Evolutionary conservation across 139 green algal species (phyloP), one percentile per base, ranked within the genome.

Genomic region (Volvox africanus): DNA sequence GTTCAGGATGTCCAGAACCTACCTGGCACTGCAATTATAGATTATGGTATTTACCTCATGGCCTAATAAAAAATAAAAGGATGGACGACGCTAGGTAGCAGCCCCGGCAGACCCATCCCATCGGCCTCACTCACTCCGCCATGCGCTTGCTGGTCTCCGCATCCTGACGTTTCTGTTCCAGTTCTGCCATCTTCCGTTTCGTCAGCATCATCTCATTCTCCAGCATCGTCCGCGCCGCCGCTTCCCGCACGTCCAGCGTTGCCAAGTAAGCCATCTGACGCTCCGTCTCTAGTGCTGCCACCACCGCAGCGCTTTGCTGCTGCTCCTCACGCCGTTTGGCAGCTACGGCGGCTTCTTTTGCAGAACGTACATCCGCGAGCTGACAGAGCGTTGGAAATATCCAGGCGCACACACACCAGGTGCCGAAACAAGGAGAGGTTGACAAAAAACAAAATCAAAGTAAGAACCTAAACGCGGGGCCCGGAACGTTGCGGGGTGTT

Each of bases 191-290:
- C 85, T 33, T 32, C 35, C 69, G 69, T 68, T 33, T 28, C 85
- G 28, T 68, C 85, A 61, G 85, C 85, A 67, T 75, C 69, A 62
- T 36, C 69, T 80, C 85, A 30, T 89, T 89, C 36, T 89, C 85
- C 44, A 78, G n/a, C 69, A 50, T 24, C 0, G 37, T 71, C 16
- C 71, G 71, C 17, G 85, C 85, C 44, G 69, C 85, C 85, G 36
- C 32, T 30, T 89, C 85, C 37, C 44, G 44, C 67, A 68, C 62
- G 35, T 44, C 83, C 67, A 69, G 28, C 67, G 36, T 24, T 35
- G 32, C 30, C 26, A 37, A 21, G n/a, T 19, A 44, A 26, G 85
- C 85, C 18, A 68, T 68, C 22, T 17, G 28, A 44, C 44, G 33
- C 5, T 82, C 85, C 1, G 69, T 68, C 69, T 82, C 85, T 68